phyloP scores from a whole-genome alignment of 768 basidiomycete species.

The Psilocybe tampanensis region DNA sequence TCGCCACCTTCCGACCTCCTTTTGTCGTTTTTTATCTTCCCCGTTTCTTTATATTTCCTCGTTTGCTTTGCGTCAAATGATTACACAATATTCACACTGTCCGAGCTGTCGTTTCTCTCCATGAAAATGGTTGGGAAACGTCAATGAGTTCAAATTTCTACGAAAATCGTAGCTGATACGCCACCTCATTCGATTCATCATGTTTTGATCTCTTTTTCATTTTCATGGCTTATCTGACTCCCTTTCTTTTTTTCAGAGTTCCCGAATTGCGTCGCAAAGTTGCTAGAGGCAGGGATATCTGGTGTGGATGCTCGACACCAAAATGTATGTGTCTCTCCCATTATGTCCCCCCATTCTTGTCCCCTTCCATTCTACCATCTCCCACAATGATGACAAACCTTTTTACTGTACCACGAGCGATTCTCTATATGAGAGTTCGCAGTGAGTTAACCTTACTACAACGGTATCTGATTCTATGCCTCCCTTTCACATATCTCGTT shows the following conservation, averaged over 20 bases:
- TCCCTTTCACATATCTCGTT: neutral
- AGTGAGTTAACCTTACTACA: slow-evolving; percentile 10
- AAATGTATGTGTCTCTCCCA: neutral
- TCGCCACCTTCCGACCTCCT: neutral
- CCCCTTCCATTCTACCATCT: neutral
- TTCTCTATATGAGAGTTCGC: neutral
- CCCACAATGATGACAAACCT: slow-evolving; percentile 3
- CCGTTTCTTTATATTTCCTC: neutral
- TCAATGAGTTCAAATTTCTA: slow-evolving; percentile 3
- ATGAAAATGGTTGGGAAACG: slow-evolving; percentile 5
- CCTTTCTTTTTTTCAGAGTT: neutral
- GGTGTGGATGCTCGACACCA: too few relatives aligned
- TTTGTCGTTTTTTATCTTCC: neutral
- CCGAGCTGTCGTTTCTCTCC: slow-evolving; percentile 4
- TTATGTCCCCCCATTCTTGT: neutral
- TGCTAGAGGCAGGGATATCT: too few relatives aligned
- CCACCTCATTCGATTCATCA: too few relatives aligned
- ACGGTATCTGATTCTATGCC: slow-evolving; percentile 10
- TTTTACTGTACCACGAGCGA: slow-evolving; percentile 14
- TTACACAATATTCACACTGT: slow-evolving; percentile 16
- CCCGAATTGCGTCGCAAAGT: too few relatives aligned
- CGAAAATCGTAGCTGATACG: neutral
- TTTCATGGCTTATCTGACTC: neutral
- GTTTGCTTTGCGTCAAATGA: slow-evolving; percentile 1
- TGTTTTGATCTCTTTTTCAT: neutral